These are phyloP conservation scores for Cryphonectria japonica DNA, from an alignment of 2,329 filamentous ascomycete genomes.

Conservation along the genomic window DNA sequence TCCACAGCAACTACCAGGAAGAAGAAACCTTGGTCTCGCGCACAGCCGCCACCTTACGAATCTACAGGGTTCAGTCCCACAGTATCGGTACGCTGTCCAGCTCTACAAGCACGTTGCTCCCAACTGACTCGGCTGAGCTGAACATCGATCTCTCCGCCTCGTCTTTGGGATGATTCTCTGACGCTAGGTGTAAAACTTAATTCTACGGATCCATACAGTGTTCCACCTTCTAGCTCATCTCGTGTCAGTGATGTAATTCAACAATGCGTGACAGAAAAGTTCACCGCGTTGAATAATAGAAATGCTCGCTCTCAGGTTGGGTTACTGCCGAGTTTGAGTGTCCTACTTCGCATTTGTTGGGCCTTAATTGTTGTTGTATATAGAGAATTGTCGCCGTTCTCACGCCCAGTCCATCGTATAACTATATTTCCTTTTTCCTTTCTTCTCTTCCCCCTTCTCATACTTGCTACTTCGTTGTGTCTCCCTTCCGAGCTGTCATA, in stretches of 20 bases:
- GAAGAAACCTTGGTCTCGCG: neutral
- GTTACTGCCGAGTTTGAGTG: neutral
- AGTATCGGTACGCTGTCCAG: neutral
- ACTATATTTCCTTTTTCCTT: neutral
- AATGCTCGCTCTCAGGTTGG: neutral
- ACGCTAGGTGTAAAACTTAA: slow-evolving; percentile 5
- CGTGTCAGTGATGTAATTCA: slow-evolving; percentile 4
- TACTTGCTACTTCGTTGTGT: too few species aligned
- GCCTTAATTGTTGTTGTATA: neutral
- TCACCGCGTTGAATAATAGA: neutral
- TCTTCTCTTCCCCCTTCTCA: too few species aligned
- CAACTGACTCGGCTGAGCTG: neutral
- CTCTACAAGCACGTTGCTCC: neutral
- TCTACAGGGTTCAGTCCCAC: neutral
- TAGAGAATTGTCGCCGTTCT: neutral
- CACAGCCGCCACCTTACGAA: neutral
- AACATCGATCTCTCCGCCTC: neutral
- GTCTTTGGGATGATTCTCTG: neutral
- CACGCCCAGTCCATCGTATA: neutral
- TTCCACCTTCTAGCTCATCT: neutral
- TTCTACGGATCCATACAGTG: slow-evolving; percentile 1
- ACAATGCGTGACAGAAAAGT: neutral
- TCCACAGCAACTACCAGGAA: neutral
- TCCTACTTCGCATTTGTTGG: neutral
- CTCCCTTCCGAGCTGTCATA: neutral